Evolutionary conservation across 2,329 filamentous ascomycete species (phyloP), one percentile per base, ranked within the genome.

Genomic region (Penicillium capsulatum): DNA sequence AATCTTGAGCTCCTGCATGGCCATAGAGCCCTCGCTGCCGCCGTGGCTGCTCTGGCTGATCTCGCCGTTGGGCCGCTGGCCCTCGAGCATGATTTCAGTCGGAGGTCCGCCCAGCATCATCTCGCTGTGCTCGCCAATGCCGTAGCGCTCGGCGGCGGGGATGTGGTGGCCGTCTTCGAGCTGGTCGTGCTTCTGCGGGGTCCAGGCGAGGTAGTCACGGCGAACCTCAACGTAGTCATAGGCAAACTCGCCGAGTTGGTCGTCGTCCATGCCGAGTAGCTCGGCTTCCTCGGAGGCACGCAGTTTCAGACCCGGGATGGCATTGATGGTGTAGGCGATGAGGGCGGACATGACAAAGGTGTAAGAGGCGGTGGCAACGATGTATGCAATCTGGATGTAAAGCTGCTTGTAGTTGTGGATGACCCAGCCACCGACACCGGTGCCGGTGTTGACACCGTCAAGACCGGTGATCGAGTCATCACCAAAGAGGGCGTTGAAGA

Each of bases 401-500:
- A 86, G 71, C 66, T 86, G 83, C 53, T 83, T 70, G 58, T 75
- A 86, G 74, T 86, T 75, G 60, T 78, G 74, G 61, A 84, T 80
- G 57, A 86, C 71, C 82, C 83, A 86, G 42, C 83, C 83, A 36
- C 83, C 83, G 34, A 70, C 61, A 8, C 48, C 51, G 4, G 56
- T 57, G 13, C 67, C 65, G 1, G 66, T 70, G 54, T 73, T 72
- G 59, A 75, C 74, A 42, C 85, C 85, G 60, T 90, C 85, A 24
- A 91, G 81, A 38, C 75, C 73, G 36, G 86, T 80, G 51, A 90
- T 84, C 66, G 84, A 82, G 58, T 83, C 76, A 48, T 84, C 80
- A 53, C 79, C 85, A 60, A 91, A 88, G 48, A 91, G 68, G 48
- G 82, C 86, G 40, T 87, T 91, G 66, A 86, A 73, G 44, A 89